A percentile compares a stretch with the other conserved stretches of the same genome.
Conservation (phyloP, 805 yeast species). For the Candida bentonensis region DNA sequence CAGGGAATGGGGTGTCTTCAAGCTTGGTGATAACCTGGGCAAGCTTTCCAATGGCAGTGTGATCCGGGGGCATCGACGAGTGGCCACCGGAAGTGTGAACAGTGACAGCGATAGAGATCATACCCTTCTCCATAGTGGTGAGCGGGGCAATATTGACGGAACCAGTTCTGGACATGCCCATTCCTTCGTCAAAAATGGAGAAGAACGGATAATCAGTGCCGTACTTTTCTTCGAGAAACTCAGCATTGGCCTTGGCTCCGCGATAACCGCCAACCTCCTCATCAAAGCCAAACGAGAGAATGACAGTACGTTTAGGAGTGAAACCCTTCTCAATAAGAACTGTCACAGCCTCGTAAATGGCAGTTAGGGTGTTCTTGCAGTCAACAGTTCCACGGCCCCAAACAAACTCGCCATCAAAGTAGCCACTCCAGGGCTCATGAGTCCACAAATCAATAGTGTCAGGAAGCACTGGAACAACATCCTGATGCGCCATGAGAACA, state of each 20-base stretch:
- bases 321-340: slow-evolving; percentile 35
- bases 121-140: slow-evolving; percentile 51
- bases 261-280: slow-evolving; percentile 51
- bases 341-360: slow-evolving; percentile 43
- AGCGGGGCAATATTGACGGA: slow-evolving; percentile 39
- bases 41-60: slow-evolving; percentile 65
- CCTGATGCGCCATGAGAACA: slow-evolving; percentile 53
- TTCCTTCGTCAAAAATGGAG: slow-evolving; percentile 63
- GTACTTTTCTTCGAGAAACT: slow-evolving; percentile 33
- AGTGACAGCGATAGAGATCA: slow-evolving; percentile 33
- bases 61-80: slow-evolving; percentile 67
- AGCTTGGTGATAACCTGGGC: slow-evolving; percentile 42
- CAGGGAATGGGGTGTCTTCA: slow-evolving; percentile 43
- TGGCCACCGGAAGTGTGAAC: slow-evolving; percentile 65
- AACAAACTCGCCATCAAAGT: slow-evolving; percentile 41
- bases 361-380: slow-evolving; percentile 52
- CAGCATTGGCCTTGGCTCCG: slow-evolving; percentile 40
- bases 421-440: slow-evolving; percentile 44
- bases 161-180: slow-evolving; percentile 25
- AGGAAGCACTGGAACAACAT: slow-evolving; percentile 52
- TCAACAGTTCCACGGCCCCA: slow-evolving; percentile 64
- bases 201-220: slow-evolving; percentile 43
- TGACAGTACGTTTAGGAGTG: slow-evolving; percentile 42
- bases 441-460: slow-evolving; percentile 39
- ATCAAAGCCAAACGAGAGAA: slow-evolving; percentile 59